Base-by-base conservation (phyloP, 176 grass and related monocot genomes). In the Cenchrus fungigraminus region DNA sequence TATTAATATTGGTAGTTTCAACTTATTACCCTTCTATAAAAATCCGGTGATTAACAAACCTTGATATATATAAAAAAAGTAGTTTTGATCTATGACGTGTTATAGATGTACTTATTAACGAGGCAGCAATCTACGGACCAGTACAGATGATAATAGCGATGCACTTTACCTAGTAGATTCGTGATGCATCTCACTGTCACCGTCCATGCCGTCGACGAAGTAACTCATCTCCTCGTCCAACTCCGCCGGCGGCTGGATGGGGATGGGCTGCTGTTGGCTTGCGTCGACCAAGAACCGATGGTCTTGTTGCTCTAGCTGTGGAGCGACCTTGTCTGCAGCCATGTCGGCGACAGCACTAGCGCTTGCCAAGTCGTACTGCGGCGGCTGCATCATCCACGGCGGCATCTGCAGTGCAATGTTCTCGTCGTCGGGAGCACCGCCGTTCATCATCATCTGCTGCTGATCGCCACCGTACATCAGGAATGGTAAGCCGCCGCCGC, bases 141-240 rank as follows among this genome's bases (percentile, higher is more conserved):
- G 49, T 50, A 40, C 37, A 50, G 8, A 2, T 12, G 8, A 7
- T 14, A 14, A 14, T 14, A 52, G 10, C 10, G 12, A 52, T 52
- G 14, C 4, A 14, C 25, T 55, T 52, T 37, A 61, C 76, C 78
- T 80, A 7, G 56, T 60, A 62, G 78, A 42, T 80, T 68, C 63
- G n/a, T 34, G 6, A 2, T 10, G 29, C 63, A 37, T 80, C 28
- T 53, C 62, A 3, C 6, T 28, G n/a, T 62, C 59, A 4, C 10
- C 63, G 29, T 71, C 42, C 9, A 52, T 10, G 60, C 17, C 5
- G 28, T 68, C 78, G n/a, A 53, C 31, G 12, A 66, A 37, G 64
- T 66, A 66, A 14, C 29, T 37, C 64, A 80, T 80, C 5, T 80
- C 78, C 29, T 80, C 78, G 32, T 80, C 28, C 64, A 32, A 42